Evolutionary conservation across 2,329 filamentous ascomycete species (phyloP).

Genomic region (Calonectria pauciramosa): DNA sequence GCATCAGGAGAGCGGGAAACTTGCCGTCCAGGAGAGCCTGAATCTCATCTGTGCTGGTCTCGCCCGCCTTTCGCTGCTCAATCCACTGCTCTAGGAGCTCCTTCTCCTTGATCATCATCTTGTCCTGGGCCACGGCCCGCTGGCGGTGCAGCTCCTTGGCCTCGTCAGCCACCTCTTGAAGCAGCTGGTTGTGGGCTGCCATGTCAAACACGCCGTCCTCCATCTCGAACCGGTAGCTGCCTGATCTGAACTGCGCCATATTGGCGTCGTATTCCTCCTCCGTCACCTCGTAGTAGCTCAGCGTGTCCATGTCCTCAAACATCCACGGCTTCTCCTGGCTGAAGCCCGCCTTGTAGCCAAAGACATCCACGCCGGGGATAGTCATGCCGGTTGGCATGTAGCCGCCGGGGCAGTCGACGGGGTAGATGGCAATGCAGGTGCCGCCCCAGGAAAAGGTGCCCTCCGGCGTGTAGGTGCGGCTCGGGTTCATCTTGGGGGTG

Average conservation of each 20-base stretch:
- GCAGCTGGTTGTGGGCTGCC: slow-evolving; percentile 33
- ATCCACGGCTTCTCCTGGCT: slow-evolving; percentile 50
- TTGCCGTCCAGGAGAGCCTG: slow-evolving; percentile 25
- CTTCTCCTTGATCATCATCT: slow-evolving; percentile 40
- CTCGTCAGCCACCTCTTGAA: slow-evolving; percentile 48
- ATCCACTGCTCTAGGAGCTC: slow-evolving; percentile 49
- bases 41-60: slow-evolving; percentile 23
- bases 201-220: slow-evolving; percentile 51
- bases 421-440: slow-evolving; percentile 52
- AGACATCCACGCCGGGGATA: slow-evolving; percentile 52
- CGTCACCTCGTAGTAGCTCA: slow-evolving; percentile 52
- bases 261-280: slow-evolving; percentile 49
- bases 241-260: slow-evolving; percentile 46
- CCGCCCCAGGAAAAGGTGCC: slow-evolving; percentile 56
- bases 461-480: slow-evolving; percentile 51
- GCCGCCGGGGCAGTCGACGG: slow-evolving; percentile 54
- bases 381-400: slow-evolving; percentile 54
- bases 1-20: background rate
- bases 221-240: slow-evolving; percentile 49
- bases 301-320: slow-evolving; percentile 52
- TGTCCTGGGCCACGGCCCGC: slow-evolving; percentile 12
- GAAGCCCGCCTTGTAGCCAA: slow-evolving; percentile 49
- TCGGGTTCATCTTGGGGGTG: slow-evolving; percentile 51
- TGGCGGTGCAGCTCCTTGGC: slow-evolving; percentile 19
- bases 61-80: slow-evolving; percentile 31